A percentile compares a stretch with the other conserved stretches of the same genome.
Evolutionary conservation across 257 asterid species (phyloP).

Genomic region (Gynochthodes officinalis): DNA sequence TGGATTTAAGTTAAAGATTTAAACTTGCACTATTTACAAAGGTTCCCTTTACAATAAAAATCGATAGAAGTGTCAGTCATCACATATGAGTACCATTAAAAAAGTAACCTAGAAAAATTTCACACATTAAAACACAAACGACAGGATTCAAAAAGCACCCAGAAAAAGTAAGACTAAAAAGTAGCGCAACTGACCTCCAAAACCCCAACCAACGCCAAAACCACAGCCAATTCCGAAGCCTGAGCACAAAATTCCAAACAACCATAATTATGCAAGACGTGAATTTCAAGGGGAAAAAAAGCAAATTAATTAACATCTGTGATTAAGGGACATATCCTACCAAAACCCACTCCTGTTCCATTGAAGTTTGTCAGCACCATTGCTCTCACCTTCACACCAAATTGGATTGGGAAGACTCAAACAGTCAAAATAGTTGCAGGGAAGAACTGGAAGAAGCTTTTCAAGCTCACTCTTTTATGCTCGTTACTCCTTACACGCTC

Average conservation of each 20-base stretch:
- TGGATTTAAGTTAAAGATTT: background rate
- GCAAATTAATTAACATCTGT: background rate
- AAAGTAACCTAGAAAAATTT: background rate
- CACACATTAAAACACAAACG: background rate
- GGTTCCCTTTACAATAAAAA: background rate
- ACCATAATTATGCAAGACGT: background rate
- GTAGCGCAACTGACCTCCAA: conserved; percentile 58
- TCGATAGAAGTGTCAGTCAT: background rate
- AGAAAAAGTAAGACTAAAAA: background rate
- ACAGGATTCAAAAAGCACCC: background rate
- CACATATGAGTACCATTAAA: background rate
- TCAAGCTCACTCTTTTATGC: too few relatives aligned
- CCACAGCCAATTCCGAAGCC: conserved; percentile 87
- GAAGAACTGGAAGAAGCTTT: too few relatives aligned
- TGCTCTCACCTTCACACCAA: background rate
- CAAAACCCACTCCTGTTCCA: conserved; percentile 80
- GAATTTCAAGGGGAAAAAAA: background rate
- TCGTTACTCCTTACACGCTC: too few relatives aligned
- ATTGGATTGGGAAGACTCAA: background rate
- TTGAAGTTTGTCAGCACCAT: conserved; percentile 65
- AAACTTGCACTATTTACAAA: background rate
- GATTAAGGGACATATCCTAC: conserved; percentile 29
- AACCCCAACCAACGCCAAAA: conserved; percentile 91
- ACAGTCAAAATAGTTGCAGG: background rate
- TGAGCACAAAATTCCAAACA: conserved; percentile 27